phyloP scores from a whole-genome alignment of 345 rosid genomes.

The Corchorus olitorius region DNA sequence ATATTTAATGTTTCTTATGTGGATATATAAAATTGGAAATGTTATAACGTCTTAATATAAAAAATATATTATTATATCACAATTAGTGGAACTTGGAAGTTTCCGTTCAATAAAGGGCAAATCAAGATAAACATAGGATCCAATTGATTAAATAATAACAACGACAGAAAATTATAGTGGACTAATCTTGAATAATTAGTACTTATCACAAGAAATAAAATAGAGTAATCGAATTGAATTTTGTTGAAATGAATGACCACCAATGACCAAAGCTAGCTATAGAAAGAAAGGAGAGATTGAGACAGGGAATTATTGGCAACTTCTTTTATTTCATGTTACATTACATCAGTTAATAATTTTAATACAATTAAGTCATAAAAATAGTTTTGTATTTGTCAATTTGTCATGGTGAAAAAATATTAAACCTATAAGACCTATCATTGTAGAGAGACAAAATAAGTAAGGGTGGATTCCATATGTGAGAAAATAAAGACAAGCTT shows the following conservation, averaged over 20 bases:
- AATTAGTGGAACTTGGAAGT: no score
- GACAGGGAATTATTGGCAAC: not conserved
- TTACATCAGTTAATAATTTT: not conserved
- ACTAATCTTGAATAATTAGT: not conserved
- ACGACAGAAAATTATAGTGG: not conserved
- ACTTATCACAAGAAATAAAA: not conserved
- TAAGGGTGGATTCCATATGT: constrained; percentile 7
- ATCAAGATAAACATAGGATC: constrained; percentile 5
- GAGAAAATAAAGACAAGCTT: constrained; percentile 14
- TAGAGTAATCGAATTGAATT: not conserved
- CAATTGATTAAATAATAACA: not conserved
- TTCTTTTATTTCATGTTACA: not conserved
- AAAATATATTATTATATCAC: no score
- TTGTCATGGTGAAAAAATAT: no score
- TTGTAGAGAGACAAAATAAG: not conserved
- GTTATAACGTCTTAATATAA: no score
- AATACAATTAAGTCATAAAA: not conserved
- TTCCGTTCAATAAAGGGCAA: not conserved
- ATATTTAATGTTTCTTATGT: no score
- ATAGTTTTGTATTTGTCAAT: not conserved
- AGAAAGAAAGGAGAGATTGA: not conserved
- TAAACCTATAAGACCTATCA: not conserved
- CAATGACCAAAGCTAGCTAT: not conserved
- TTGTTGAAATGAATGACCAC: not conserved
- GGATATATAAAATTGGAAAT: no score